phyloP scores from a whole-genome alignment of 495 filamentous ascomycete genomes.

The Podospora tetraspora region DNA sequence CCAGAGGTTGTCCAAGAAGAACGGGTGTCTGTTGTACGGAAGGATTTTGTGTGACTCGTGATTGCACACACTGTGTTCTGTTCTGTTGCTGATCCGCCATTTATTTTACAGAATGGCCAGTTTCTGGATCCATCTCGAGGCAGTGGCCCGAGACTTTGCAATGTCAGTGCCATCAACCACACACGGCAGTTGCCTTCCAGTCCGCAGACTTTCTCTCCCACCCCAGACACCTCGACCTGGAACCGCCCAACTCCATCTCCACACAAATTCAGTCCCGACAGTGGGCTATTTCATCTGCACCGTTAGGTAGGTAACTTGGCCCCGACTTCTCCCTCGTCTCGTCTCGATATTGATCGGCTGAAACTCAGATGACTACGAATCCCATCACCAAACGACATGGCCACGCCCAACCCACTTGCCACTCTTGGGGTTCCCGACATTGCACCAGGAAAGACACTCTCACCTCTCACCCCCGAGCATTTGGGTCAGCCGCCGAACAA shows the following conservation, averaged over 20 bases:
- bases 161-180: neutral
- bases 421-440: neutral
- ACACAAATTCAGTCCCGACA: neutral
- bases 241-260: neutral
- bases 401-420: neutral
- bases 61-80: neutral
- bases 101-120: neutral
- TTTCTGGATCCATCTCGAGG: neutral
- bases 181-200: neutral
- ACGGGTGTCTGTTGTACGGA: neutral
- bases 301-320: neutral
- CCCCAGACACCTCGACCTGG: neutral
- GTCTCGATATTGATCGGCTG: neutral
- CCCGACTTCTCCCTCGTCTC: neutral
- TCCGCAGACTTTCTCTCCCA: neutral
- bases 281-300: neutral
- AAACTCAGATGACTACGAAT: neutral
- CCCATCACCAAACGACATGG: neutral
- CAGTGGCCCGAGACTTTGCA: neutral
- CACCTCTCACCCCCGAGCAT: neutral
- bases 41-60: neutral
- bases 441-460: neutral
- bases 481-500: neutral
- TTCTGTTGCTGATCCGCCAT: neutral
- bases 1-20: neutral